Conservation (phyloP, 2,329 filamentous ascomycete species). For the Penicillium glabrum region DNA sequence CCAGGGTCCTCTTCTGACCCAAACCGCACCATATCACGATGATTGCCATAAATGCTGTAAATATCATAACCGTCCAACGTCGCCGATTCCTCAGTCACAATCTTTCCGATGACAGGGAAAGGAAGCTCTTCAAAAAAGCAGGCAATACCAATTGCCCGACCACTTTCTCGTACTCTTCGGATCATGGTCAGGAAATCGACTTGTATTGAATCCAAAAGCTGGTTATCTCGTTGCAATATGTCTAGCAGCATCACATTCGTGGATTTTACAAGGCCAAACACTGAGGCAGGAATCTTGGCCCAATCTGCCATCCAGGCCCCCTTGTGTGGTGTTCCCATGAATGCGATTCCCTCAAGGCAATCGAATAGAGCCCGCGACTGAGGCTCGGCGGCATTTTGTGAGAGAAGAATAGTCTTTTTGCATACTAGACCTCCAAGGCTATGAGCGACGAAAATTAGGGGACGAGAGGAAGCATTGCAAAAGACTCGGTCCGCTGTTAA, state of each 20-base stretch:
- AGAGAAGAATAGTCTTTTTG: not conserved
- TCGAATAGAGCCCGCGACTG: not conserved
- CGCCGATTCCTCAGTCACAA: not conserved
- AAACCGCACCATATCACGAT: not conserved
- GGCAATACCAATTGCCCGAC: not conserved
- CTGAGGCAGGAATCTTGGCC: not conserved
- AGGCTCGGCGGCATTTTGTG: constrained; percentile 1
- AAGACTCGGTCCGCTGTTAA: not conserved
- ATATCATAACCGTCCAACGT: not conserved
- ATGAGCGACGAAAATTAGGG: not conserved
- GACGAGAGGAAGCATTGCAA: not conserved
- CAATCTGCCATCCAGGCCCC: constrained; percentile 3
- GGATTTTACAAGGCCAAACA: not conserved
- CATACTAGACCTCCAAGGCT: constrained; percentile 3
- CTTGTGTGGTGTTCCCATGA: constrained; percentile 1
- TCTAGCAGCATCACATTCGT: not conserved
- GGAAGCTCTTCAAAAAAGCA: not conserved
- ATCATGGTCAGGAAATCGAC: constrained; percentile 1
- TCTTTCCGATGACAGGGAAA: not conserved
- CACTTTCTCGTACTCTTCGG: not conserved
- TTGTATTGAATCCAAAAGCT: not conserved
- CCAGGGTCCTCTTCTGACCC: not conserved
- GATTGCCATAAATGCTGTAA: not conserved
- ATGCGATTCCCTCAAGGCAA: not conserved
- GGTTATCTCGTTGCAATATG: not conserved